These are phyloP conservation scores for Populus simonii DNA, from an alignment of 345 rosid genomes.

Conservation along the genomic window DNA sequence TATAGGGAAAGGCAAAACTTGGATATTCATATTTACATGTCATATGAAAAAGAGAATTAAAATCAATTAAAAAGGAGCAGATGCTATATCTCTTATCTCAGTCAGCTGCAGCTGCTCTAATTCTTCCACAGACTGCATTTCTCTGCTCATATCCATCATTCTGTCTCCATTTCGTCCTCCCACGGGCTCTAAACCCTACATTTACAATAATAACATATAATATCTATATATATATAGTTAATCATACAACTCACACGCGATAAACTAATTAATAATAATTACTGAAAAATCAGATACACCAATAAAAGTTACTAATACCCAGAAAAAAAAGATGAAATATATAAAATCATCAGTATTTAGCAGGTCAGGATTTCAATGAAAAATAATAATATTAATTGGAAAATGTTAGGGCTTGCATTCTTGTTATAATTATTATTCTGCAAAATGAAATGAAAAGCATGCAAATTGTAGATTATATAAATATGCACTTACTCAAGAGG, in stretches of 20 bases:
- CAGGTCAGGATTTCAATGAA: no score
- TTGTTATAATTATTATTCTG: no score
- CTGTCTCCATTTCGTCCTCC: neutral
- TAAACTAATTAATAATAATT: no score
- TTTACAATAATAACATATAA: no score
- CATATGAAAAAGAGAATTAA: neutral
- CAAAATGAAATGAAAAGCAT: neutral
- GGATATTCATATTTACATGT: neutral
- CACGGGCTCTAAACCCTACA: slow-evolving; percentile 40
- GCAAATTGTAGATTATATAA: neutral
- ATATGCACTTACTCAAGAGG: neutral
- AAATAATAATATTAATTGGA: no score
- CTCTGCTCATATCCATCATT: neutral
- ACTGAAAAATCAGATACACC: neutral
- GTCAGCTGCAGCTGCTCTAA: neutral
- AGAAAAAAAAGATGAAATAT: no score
- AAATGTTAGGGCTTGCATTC: no score
- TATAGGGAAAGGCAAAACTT: neutral
- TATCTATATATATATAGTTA: no score
- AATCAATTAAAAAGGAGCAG: slow-evolving; percentile 35
- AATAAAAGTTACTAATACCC: neutral
- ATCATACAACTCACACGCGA: no score
- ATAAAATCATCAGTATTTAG: no score
- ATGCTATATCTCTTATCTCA: slow-evolving; percentile 9
- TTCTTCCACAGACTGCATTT: neutral